These are phyloP conservation scores for Leucosporidium yakuticum DNA, from an alignment of 768 basidiomycete genomes.

Conservation along the genomic window DNA sequence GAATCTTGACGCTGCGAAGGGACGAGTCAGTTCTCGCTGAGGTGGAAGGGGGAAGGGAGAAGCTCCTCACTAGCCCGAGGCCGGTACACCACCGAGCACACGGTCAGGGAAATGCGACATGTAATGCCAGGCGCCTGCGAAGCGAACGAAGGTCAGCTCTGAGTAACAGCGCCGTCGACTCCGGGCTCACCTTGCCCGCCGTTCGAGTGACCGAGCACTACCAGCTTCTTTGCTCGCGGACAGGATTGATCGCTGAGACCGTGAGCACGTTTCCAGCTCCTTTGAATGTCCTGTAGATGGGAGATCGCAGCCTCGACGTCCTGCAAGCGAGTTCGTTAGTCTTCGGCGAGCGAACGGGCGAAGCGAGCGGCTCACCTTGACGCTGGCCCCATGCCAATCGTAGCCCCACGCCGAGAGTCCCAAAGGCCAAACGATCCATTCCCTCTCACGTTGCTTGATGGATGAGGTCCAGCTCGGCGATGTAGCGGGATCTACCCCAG, in stretches of 20 bases:
- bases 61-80: background rate
- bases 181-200: conserved; percentile 2
- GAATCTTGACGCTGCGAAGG: background rate
- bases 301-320: background rate
- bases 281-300: background rate
- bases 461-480: background rate
- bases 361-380: too few relatives aligned
- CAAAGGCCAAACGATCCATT: background rate
- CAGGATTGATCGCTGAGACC: too few relatives aligned
- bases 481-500: background rate
- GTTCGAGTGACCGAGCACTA: background rate
- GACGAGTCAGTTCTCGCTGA: background rate
- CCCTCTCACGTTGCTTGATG: background rate
- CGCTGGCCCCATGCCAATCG: background rate
- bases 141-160: background rate
- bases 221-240: background rate
- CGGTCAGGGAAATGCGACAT: conserved; percentile 1
- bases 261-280: too few relatives aligned
- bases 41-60: background rate
- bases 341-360: too few relatives aligned
- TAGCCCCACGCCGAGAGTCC: background rate
- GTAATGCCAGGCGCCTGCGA: background rate
- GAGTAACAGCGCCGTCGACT: background rate
- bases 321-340: background rate
- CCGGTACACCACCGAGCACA: conserved; percentile 1